Base-by-base conservation (phyloP, 2,329 filamentous ascomycete genomes). In the Xylaria sp. region DNA sequence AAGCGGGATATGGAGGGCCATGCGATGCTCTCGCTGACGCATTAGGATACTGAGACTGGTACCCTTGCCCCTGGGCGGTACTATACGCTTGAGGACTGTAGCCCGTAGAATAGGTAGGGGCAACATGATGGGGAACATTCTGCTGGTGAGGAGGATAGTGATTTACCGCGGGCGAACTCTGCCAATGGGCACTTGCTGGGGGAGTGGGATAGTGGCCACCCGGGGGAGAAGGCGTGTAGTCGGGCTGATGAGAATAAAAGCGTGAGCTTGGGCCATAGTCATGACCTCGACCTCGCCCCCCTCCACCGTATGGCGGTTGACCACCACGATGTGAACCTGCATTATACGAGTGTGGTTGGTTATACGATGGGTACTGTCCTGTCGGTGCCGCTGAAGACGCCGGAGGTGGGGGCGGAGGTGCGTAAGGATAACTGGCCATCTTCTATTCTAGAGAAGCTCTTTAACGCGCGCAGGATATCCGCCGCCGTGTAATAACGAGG, bases 21-120 rank as follows among this genome's bases (percentile, higher is more conserved):
- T 83, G 83, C 13, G 72, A 40, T 10, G 70, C 67, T 38, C 69
- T 71, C 40, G 64, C 61, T 7, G 71, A 47, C 21, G 71, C 64
- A 48, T 52, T 63, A 8, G 71, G 65, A 55, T 74, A 75, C n/a
- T 78, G 73, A 37, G 79, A 75, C 54, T 80, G 80, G 62, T 81
- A 81, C 11, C 76, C 56, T 33, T 70, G 71, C 40, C 63, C 68
- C 4, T 67, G 67, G 54, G 80, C 77, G 23, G 77, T 71, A 31
- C 74, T 73, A 60, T 86, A 87, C 8, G 78, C 73, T 67, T 87
- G 86, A 46, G 71, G 61, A 27, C 63, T 64, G 43, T 72, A 73
- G 41, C 43, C 66, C 19, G 70, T 56, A 55, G 67, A 64, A 21
- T 71, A 72, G 23, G 59, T 84, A 62, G 81, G 77, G 31, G 82